Evolutionary conservation across 352 stramenopile genomes (phyloP).

Genomic region (Globisporangium parvum): DNA sequence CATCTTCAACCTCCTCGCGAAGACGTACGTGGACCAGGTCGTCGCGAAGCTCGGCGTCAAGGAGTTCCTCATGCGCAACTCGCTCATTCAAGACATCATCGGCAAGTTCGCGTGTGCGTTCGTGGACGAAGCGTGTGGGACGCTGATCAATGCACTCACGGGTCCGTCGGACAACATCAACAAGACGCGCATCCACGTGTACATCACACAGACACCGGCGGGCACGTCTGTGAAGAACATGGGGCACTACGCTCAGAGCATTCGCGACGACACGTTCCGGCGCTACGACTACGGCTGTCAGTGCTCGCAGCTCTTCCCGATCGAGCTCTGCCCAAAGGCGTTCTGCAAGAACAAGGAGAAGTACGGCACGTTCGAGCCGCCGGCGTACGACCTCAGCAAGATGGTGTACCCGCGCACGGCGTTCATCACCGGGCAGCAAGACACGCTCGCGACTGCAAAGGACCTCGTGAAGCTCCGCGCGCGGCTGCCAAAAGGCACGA

Average conservation of each 20-base stretch:
- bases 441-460: constrained; percentile 40
- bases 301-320: constrained; percentile 25
- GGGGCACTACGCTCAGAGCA: constrained; percentile 43
- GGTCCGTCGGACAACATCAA: constrained; percentile 44
- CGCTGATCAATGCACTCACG: constrained; percentile 32
- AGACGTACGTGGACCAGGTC: constrained; percentile 35
- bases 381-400: constrained; percentile 27
- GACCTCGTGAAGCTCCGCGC: constrained; percentile 43
- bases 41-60: constrained; percentile 32
- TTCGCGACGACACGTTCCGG: constrained; percentile 42
- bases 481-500: constrained; percentile 35
- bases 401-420: constrained; percentile 45
- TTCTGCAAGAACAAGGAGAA: constrained; percentile 47
- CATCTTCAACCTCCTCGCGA: constrained; percentile 27
- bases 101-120: constrained; percentile 34
- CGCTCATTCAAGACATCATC: constrained; percentile 29
- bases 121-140: constrained; percentile 32
- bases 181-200: constrained; percentile 40
- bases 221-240: constrained; percentile 55
- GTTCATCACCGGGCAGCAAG: constrained; percentile 42
- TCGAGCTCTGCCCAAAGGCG: constrained; percentile 28
- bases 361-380: constrained; percentile 38
- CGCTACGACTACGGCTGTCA: constrained; percentile 52
- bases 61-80: constrained; percentile 30
- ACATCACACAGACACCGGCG: constrained; percentile 44